Evolutionary conservation across 371 early-diverging fungal species (phyloP).

Genomic region (Parasitella parasitica): DNA sequence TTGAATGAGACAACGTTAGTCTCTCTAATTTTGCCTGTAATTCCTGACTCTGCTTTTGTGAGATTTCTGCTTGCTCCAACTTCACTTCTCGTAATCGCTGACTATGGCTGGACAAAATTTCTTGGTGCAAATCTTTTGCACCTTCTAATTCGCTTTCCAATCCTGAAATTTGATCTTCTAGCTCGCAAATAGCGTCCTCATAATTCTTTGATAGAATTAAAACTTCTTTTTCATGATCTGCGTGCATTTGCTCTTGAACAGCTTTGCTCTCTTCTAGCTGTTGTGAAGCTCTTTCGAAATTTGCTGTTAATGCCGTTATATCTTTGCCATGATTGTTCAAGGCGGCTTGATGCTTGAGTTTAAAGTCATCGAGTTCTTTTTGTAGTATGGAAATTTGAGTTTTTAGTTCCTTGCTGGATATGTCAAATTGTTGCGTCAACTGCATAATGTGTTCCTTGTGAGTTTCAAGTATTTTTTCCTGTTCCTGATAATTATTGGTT

Average conservation of each 20-base stretch:
- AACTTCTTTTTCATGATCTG: conserved; percentile 3
- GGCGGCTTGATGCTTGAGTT: neutral
- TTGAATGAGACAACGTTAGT: neutral
- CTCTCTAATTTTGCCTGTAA: neutral
- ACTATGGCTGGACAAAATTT: neutral
- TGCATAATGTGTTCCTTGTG: neutral
- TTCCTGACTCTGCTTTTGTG: neutral
- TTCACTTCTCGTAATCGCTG: neutral
- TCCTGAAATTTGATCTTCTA: conserved; percentile 11
- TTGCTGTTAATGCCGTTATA: neutral
- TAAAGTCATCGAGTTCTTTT: neutral
- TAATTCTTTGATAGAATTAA: conserved; percentile 7
- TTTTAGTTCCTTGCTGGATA: neutral
- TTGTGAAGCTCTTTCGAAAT: neutral
- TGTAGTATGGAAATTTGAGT: neutral
- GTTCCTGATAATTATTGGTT: neutral
- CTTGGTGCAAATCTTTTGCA: neutral
- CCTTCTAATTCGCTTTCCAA: neutral
- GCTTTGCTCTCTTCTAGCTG: neutral
- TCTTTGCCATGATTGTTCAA: neutral
- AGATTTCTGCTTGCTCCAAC: neutral
- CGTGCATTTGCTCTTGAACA: neutral
- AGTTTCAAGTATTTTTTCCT: neutral
- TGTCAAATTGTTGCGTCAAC: neutral
- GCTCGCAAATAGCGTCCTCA: conserved; percentile 13